Evolutionary conservation across 352 stramenopile species (phyloP).

Genomic region (Phytophthora brassicae): DNA sequence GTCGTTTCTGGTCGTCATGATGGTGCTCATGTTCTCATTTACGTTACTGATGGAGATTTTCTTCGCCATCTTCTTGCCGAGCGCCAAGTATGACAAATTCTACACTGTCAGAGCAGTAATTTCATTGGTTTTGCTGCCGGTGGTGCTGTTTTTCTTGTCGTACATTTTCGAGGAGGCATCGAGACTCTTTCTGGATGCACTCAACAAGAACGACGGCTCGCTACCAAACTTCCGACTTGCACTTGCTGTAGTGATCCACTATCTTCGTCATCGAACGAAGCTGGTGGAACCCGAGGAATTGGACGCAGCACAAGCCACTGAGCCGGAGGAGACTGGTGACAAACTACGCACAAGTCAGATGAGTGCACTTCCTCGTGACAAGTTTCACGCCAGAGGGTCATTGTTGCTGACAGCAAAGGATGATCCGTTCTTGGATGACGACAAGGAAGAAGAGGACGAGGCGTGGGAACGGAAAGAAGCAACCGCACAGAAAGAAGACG

Average conservation of each 20-base stretch:
- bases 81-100: slow-evolving; percentile 69
- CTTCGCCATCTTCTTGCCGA: slow-evolving; percentile 83
- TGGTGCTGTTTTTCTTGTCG: slow-evolving; percentile 75
- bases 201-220: slow-evolving; percentile 71
- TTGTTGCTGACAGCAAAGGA: slow-evolving; percentile 52
- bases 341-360: slow-evolving; percentile 25
- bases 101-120: slow-evolving; percentile 61
- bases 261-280: slow-evolving; percentile 66
- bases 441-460: slow-evolving; percentile 62
- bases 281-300: slow-evolving; percentile 34
- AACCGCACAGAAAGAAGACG: slow-evolving; percentile 29
- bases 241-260: slow-evolving; percentile 77
- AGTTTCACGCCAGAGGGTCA: slow-evolving; percentile 20
- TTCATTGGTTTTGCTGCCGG: slow-evolving; percentile 56
- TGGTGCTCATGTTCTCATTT: slow-evolving; percentile 85
- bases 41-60: slow-evolving; percentile 86
- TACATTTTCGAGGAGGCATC: slow-evolving; percentile 78
- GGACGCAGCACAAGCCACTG: slow-evolving; percentile 6
- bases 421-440: slow-evolving; percentile 57
- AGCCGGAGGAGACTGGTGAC: slow-evolving; percentile 2
- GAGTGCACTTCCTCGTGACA: slow-evolving; percentile 19
- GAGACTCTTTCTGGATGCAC: slow-evolving; percentile 71
- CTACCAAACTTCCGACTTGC: slow-evolving; percentile 79
- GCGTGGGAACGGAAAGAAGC: slow-evolving; percentile 39
- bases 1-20: slow-evolving; percentile 81